Conservation (phyloP, 495 filamentous ascomycete genomes). For the Aspergillus sclerotioniger region DNA sequence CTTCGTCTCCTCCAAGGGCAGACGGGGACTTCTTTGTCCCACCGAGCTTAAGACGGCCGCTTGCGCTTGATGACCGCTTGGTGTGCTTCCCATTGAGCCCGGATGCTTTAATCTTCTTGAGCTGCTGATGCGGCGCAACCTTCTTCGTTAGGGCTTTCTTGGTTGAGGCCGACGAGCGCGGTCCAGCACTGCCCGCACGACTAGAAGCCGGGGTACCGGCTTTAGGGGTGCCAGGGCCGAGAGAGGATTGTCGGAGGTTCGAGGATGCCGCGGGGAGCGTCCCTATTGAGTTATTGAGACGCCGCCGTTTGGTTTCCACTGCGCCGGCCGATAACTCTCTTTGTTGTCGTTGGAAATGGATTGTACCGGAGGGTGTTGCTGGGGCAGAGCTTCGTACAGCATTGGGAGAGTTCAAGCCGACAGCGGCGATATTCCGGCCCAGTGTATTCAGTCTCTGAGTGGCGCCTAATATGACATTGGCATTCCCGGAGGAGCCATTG, state of each 20-base stretch:
- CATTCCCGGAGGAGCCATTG: conserved; percentile 43
- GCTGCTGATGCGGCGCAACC: conserved; percentile 65
- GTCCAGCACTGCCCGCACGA: conserved; percentile 71
- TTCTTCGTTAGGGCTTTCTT: conserved; percentile 66
- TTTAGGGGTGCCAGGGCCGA: conserved; percentile 87
- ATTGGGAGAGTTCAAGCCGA: conserved; percentile 28
- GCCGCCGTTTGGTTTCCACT: conserved; percentile 69
- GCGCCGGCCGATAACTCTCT: conserved; percentile 78
- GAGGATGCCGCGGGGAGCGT: conserved; percentile 68
- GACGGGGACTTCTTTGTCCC: conserved; percentile 59
- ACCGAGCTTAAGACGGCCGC: conserved; percentile 32
- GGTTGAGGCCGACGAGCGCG: conserved; percentile 47
- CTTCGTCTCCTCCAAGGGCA: conserved; percentile 60
- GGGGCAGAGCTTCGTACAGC: conserved; percentile 55
- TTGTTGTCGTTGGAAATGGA: conserved; percentile 59
- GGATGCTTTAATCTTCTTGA: conserved; percentile 48
- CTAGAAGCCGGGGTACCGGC: conserved; percentile 59
- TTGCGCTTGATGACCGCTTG: conserved; percentile 52
- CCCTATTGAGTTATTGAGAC: conserved; percentile 62
- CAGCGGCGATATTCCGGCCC: conserved; percentile 22
- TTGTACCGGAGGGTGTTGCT: conserved; percentile 61
- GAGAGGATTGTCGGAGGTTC: conserved; percentile 74
- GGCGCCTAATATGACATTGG: conserved; percentile 38
- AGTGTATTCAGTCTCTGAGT: conserved; percentile 47
- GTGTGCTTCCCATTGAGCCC: conserved; percentile 48